phyloP scores from a whole-genome alignment of 257 asterid genomes.

The Solanum bulbocastanum region DNA sequence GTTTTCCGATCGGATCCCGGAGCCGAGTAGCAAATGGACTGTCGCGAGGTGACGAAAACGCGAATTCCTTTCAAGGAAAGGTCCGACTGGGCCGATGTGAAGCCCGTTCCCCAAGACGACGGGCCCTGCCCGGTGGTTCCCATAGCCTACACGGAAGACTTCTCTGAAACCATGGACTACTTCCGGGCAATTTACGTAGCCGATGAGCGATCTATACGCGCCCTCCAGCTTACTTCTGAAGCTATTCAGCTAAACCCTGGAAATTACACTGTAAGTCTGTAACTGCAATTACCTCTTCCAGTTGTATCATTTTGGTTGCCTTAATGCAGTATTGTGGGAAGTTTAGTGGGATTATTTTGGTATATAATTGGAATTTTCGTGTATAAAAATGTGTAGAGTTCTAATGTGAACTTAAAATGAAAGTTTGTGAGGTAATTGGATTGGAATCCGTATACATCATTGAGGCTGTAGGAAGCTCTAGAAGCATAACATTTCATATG shows the following conservation, averaged over 20 bases:
- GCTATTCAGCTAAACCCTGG: constrained; percentile 70
- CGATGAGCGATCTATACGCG: constrained; percentile 75
- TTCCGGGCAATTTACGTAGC: constrained; percentile 79
- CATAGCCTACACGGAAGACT: constrained; percentile 66
- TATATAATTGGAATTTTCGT: not conserved
- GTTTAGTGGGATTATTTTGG: not conserved
- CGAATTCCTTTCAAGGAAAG: constrained; percentile 42
- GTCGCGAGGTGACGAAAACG: not conserved
- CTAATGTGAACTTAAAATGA: not conserved
- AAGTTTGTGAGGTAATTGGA: not conserved
- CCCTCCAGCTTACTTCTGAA: constrained; percentile 69
- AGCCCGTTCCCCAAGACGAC: constrained; percentile 77
- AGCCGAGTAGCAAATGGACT: not conserved
- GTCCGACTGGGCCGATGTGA: constrained; percentile 77
- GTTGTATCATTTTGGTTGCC: not conserved
- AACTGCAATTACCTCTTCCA: not conserved
- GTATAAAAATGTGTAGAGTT: not conserved
- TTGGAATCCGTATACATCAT: not conserved
- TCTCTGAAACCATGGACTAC: constrained; percentile 77
- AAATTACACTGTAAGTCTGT: constrained; percentile 61
- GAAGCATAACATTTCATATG: not conserved
- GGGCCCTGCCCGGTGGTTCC: constrained; percentile 90
- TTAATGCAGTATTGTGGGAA: not conserved
- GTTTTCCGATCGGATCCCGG: not conserved
- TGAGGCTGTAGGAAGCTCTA: not conserved